These are phyloP conservation scores for Phytophthora capsici DNA, from an alignment of 352 stramenopile species.

Conservation along the genomic window DNA sequence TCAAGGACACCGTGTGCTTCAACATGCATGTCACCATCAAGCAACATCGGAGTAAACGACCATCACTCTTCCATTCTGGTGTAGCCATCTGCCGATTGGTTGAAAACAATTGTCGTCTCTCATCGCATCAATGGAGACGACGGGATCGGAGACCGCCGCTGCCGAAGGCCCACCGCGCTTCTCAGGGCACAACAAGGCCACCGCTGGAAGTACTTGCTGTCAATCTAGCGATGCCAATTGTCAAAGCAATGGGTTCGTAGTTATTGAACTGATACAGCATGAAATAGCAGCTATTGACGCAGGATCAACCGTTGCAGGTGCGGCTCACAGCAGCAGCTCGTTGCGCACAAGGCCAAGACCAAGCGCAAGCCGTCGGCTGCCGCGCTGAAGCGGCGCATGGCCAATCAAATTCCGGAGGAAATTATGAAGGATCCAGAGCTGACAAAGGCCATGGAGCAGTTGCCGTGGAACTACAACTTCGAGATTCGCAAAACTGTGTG, in stretches of 20 bases:
- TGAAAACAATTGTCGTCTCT: conserved; percentile 5
- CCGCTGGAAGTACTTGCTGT: conserved; percentile 14
- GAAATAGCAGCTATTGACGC: background rate
- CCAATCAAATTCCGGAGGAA: conserved; percentile 91
- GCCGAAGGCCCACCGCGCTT: conserved; percentile 54
- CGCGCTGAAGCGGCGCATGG: conserved; percentile 70
- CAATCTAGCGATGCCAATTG: conserved; percentile 13
- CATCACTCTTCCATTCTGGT: conserved; percentile 4
- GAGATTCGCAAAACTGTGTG: conserved; percentile 98
- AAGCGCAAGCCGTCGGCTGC: conserved; percentile 75
- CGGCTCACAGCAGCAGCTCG: conserved; percentile 26
- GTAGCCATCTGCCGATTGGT: conserved; percentile 22
- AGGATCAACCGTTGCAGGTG: conserved; percentile 11
- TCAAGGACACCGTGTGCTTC: too few species aligned
- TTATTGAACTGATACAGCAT: background rate
- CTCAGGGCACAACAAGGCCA: conserved; percentile 52
- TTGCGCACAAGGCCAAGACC: conserved; percentile 48
- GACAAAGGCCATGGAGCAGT: conserved; percentile 92
- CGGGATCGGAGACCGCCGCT: conserved; percentile 2
- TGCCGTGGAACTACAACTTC: conserved; percentile 99
- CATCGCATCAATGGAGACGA: conserved; percentile 7
- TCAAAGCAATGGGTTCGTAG: conserved; percentile 24
- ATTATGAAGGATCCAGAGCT: conserved; percentile 90
- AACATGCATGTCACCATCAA: too few species aligned
- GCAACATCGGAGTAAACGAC: background rate